Evolutionary conservation across 2,329 filamentous ascomycete genomes (phyloP).

Genomic region (Aspergillus sp.): DNA sequence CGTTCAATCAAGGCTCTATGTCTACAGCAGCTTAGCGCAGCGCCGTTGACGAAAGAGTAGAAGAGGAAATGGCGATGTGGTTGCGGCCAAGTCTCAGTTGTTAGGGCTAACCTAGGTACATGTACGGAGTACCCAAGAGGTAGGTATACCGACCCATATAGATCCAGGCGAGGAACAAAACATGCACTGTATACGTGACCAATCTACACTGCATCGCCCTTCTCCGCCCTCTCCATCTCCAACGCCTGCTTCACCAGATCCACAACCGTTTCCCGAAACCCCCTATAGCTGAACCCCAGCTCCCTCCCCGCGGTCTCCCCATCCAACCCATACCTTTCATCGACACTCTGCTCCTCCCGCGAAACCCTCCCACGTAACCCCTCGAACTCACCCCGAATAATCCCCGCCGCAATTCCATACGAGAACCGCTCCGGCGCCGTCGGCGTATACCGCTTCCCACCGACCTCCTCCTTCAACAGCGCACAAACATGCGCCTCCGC

Average conservation of each 20-base stretch:
- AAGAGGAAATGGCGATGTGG: too few species aligned
- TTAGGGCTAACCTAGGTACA: too few species aligned
- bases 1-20: not conserved
- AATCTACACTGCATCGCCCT: not conserved
- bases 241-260: conserved; percentile 27
- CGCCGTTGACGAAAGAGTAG: too few species aligned
- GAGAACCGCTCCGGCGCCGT: conserved; percentile 51
- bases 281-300: conserved; percentile 43
- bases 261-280: conserved; percentile 25
- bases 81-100: too few species aligned
- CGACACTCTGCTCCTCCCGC: conserved; percentile 39
- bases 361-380: conserved; percentile 28
- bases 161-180: too few species aligned
- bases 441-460: conserved; percentile 42
- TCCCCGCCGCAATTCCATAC: conserved; percentile 44
- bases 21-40: too few species aligned
- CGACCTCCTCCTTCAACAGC: conserved; percentile 37
- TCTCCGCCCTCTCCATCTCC: conserved; percentile 1
- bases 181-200: not conserved
- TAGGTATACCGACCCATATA: too few species aligned
- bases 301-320: conserved; percentile 46
- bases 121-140: too few species aligned
- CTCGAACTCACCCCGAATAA: conserved; percentile 16
- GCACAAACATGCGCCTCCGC: conserved; percentile 51
- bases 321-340: conserved; percentile 45